Percentiles rank a stretch among this genome's conserved stretches.
Conservation (phyloP, 1,284 basidiomycete species). For the Phellopilus nigrolimitatus region DNA sequence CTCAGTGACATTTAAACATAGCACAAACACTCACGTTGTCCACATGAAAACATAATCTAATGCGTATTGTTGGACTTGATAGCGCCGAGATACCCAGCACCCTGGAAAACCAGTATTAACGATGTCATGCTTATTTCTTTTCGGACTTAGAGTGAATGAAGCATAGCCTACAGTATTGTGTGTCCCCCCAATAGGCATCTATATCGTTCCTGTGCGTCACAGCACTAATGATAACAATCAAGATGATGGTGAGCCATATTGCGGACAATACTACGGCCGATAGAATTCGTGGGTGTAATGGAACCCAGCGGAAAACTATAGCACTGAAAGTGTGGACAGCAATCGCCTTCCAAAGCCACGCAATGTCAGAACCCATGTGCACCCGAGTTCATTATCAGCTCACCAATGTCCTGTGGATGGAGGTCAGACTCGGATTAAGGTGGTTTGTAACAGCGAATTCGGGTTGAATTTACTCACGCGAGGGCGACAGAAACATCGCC, state of each 20-base stretch:
- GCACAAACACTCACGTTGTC: slow-evolving; percentile 28
- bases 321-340: slow-evolving; percentile 41
- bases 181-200: slow-evolving; percentile 37
- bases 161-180: slow-evolving; percentile 35
- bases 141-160: background rate
- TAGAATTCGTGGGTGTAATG: slow-evolving; percentile 25
- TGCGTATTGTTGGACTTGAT: slow-evolving; percentile 37
- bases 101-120: slow-evolving; percentile 29
- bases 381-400: slow-evolving; percentile 6
- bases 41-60: slow-evolving; percentile 54
- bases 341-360: slow-evolving; percentile 32
- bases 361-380: background rate
- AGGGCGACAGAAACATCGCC: slow-evolving; percentile 44
- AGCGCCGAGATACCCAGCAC: slow-evolving; percentile 45
- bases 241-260: slow-evolving; percentile 36
- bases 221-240: slow-evolving; percentile 32
- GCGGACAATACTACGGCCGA: slow-evolving; percentile 30
- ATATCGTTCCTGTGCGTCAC: slow-evolving; percentile 27
- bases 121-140: background rate
- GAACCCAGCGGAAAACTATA: slow-evolving; percentile 35
- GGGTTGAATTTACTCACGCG: no score
- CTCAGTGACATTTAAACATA: background rate
- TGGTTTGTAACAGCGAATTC: no score
- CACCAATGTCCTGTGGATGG: slow-evolving; percentile 27
- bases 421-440: no score